These are phyloP conservation scores for Russula dissimulans DNA, from an alignment of 768 basidiomycete species.

Conservation along the genomic window DNA sequence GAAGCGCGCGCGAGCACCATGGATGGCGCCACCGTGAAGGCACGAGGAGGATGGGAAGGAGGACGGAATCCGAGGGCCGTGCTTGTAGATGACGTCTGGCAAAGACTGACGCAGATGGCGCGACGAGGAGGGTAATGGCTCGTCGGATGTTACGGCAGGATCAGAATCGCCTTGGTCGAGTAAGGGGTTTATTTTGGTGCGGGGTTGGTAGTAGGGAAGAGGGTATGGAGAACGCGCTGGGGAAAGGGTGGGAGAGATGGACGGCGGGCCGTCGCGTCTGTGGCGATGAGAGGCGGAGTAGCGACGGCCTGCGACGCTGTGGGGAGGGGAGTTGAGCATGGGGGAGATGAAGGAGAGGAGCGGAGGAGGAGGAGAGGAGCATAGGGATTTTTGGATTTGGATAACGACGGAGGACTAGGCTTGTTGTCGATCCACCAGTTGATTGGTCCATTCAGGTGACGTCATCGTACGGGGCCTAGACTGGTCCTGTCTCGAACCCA, in stretches of 20 bases:
- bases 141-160: neutral
- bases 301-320: slow-evolving; percentile 5
- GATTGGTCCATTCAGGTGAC: too few species aligned
- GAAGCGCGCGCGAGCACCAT: slow-evolving; percentile 10
- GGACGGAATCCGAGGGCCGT: slow-evolving; percentile 1
- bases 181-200: neutral
- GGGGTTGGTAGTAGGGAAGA: slow-evolving; percentile 7
- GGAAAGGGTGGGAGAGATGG: neutral
- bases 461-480: too few species aligned
- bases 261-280: neutral
- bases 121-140: neutral
- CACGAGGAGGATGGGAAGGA: neutral
- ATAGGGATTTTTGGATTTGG: neutral
- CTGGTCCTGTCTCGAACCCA: too few species aligned
- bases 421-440: too few species aligned
- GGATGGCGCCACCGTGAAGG: neutral
- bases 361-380: neutral
- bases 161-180: neutral
- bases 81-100: slow-evolving; percentile 2
- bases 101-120: slow-evolving; percentile 3
- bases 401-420: neutral
- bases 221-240: slow-evolving; percentile 6
- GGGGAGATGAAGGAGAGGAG: neutral
- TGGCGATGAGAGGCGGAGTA: slow-evolving; percentile 1
- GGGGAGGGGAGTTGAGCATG: neutral